Evolutionary conservation across 2,329 filamentous ascomycete genomes (phyloP).

Genomic region (Penicillium psychrosexuale): DNA sequence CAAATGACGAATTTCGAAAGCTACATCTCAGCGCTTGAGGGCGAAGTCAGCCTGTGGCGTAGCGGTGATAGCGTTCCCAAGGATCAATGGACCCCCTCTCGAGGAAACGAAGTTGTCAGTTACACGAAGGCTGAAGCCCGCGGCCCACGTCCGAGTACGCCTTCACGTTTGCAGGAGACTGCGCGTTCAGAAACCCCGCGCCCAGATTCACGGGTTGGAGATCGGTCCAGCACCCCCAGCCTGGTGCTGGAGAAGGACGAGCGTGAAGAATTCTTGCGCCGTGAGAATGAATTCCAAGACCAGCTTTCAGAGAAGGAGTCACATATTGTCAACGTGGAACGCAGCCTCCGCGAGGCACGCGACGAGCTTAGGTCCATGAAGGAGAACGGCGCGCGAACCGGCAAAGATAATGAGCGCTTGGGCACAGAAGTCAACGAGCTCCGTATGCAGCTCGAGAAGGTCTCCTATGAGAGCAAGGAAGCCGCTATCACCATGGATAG

Average conservation of each 20-base stretch:
- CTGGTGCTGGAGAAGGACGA: constrained; percentile 92
- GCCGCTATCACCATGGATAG: constrained; percentile 97
- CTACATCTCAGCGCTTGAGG: constrained; percentile 79
- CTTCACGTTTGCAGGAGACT: constrained; percentile 43
- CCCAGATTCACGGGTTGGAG: constrained; percentile 66
- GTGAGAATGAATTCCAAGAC: constrained; percentile 96
- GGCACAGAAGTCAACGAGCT: constrained; percentile 84
- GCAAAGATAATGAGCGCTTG: constrained; percentile 86
- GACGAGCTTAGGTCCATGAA: constrained; percentile 83
- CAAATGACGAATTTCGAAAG: constrained; percentile 85
- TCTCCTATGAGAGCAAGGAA: constrained; percentile 95
- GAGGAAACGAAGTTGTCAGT: constrained; percentile 54
- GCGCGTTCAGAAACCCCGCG: constrained; percentile 58
- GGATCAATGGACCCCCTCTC: constrained; percentile 76
- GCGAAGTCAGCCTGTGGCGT: constrained; percentile 83
- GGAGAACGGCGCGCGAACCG: constrained; percentile 76
- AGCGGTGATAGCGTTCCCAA: constrained; percentile 82
- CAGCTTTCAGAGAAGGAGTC: constrained; percentile 92
- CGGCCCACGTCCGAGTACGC: constrained; percentile 42
- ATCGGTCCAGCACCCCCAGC: constrained; percentile 82
- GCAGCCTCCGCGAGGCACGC: constrained; percentile 74
- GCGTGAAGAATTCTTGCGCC: constrained; percentile 87
- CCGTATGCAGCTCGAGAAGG: constrained; percentile 93
- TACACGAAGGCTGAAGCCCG: constrained; percentile 49
- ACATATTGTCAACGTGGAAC: constrained; percentile 73